Conservation (phyloP, 2,329 filamentous ascomycete species). For the Aspergillus tamarii region DNA sequence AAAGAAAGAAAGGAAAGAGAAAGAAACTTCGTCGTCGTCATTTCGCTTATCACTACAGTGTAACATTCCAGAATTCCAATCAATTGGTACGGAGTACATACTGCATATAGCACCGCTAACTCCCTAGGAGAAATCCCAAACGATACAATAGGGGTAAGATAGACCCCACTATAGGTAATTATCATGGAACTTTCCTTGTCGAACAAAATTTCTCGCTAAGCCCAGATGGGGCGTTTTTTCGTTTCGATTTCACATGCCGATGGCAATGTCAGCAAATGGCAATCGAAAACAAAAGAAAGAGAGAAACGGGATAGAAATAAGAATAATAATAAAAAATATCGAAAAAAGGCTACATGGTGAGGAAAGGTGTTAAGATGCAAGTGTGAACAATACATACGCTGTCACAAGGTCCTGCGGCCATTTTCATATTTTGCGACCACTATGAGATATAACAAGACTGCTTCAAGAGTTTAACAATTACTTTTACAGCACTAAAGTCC, state of each 20-base stretch:
- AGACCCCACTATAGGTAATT: neutral
- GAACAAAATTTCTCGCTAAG: conserved; percentile 7
- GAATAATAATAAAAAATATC: neutral
- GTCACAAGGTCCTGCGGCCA: neutral
- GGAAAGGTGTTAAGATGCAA: neutral
- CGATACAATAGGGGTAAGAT: conserved; percentile 1
- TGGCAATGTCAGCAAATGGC: neutral
- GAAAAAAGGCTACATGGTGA: neutral
- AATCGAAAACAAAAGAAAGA: neutral
- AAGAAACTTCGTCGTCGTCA: neutral
- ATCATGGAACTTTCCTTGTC: conserved; percentile 8
- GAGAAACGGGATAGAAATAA: neutral
- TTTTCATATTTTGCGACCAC: neutral
- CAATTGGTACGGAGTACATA: conserved; percentile 4
- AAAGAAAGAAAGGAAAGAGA: neutral
- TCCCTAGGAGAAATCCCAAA: neutral
- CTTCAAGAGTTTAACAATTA: neutral
- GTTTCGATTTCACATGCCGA: neutral
- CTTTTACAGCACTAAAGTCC: neutral
- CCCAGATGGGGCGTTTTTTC: conserved; percentile 4
- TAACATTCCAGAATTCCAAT: neutral
- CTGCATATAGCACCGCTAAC: neutral
- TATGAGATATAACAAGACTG: neutral
- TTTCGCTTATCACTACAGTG: conserved; percentile 1
- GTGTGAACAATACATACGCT: neutral